Evolutionary conservation across 805 yeast species (phyloP), one percentile per base, ranked within the genome.

Genomic region (Lipomyces chichibuensis): DNA sequence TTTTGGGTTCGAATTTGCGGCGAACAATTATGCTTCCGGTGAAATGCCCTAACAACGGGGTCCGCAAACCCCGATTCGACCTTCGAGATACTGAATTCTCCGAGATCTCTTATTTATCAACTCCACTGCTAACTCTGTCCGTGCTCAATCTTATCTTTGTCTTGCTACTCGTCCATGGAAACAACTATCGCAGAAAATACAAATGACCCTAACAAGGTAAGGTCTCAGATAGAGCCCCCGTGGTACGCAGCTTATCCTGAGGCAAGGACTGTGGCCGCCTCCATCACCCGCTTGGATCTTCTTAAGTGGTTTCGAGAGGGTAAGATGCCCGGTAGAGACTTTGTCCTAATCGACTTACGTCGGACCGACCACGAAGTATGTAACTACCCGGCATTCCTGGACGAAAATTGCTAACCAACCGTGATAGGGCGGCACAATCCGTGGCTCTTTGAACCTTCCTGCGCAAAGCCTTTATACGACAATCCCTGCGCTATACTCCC

Each of bases 321-420:
- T 7, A 17, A 60, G 27, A 17, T 6, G 23, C 49, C 58, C n/a
- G 63, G 63, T 20, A 33, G 33, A 29, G 63, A 60, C n/a, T 60
- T 60, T 60, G 35, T 60, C n/a, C 58, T 60, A 8, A 49, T 60
- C 20, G 63, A 60, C 27, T 13, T 60, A 61, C 63, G 63, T 17
- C n/a, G 63, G 13, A 52, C 57, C 7, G 63, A 60, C 29, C 33
- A 35, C 43, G 63, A 60, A 61, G 63, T 60, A 29, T 23, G 17
- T 46, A 23, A 11, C 32, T 29, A 5, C 32, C 32, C 32, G 1
- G 11, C 8, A 29, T 1, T 5, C 14, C 29, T 35, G 17, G 25
- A 25, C 27, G 60, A 35, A n/a, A 17, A 2, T 17, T 8, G 37
- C 23, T n/a, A n/a, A 20, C 8, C 8, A 14, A 1, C n/a, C 11